Evolutionary conservation across 495 filamentous ascomycete genomes (phyloP).

Genomic region (Pseudoneurospora amorphoporcata): DNA sequence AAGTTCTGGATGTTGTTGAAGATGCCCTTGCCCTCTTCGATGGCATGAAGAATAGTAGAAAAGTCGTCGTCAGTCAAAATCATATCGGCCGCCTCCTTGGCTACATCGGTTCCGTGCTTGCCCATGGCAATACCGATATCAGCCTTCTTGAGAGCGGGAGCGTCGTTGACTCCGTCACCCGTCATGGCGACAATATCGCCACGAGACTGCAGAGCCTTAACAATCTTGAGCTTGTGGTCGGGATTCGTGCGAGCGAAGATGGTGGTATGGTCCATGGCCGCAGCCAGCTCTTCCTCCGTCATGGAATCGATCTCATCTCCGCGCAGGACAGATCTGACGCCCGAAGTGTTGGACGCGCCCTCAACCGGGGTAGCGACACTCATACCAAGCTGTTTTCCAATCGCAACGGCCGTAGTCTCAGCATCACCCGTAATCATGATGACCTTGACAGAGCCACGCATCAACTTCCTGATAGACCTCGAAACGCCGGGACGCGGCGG

Average conservation of each 20-base stretch:
- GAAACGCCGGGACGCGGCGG: slow-evolving; percentile 84
- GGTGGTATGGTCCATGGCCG: slow-evolving; percentile 74
- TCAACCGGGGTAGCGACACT: slow-evolving; percentile 43
- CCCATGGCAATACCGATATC: slow-evolving; percentile 99
- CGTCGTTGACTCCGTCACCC: slow-evolving; percentile 95
- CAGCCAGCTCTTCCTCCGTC: slow-evolving; percentile 70
- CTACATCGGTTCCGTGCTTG: slow-evolving; percentile 86
- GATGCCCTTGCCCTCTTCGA: slow-evolving; percentile 97
- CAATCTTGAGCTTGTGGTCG: slow-evolving; percentile 96
- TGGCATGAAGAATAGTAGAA: slow-evolving; percentile 89
- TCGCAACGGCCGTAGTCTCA: slow-evolving; percentile 85
- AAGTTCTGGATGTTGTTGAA: slow-evolving; percentile 99
- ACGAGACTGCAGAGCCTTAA: slow-evolving; percentile 78
- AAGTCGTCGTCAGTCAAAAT: slow-evolving; percentile 97
- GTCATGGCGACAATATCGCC: slow-evolving; percentile 99
- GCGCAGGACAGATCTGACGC: slow-evolving; percentile 62
- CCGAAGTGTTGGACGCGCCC: slow-evolving; percentile 32
- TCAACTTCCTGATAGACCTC: slow-evolving; percentile 77
- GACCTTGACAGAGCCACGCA: slow-evolving; percentile 87
- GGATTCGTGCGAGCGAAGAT: slow-evolving; percentile 95
- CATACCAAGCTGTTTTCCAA: slow-evolving; percentile 90
- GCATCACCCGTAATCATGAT: slow-evolving; percentile 99
- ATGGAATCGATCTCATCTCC: slow-evolving; percentile 89
- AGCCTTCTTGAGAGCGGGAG: slow-evolving; percentile 90
- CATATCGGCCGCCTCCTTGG: slow-evolving; percentile 99